These are phyloP conservation scores for Ophiostoma montium DNA, from an alignment of 2,329 filamentous ascomycete species.

Conservation along the genomic window DNA sequence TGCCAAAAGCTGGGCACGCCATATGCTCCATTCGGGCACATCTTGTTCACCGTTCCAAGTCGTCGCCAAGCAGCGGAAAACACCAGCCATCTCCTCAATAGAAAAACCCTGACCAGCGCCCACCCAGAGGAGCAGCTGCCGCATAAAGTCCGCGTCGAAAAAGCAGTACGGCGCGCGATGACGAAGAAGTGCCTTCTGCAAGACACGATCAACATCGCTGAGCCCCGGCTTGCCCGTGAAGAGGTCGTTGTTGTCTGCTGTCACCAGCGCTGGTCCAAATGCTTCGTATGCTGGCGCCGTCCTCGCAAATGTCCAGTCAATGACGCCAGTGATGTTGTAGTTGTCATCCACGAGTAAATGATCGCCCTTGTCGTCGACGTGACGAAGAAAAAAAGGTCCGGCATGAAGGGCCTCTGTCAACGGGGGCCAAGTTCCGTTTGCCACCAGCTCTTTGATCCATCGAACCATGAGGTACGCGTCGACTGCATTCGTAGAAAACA, in stretches of 20 bases:
- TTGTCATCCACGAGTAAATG: slow-evolving; percentile 3
- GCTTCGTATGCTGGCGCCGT: slow-evolving; percentile 22
- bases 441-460: background rate
- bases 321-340: slow-evolving; percentile 1
- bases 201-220: background rate
- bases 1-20: no score
- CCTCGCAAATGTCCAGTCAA: slow-evolving; percentile 19
- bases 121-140: slow-evolving; percentile 4
- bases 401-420: slow-evolving; percentile 20
- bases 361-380: slow-evolving; percentile 6
- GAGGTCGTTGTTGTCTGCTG: background rate
- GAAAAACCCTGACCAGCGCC: slow-evolving; percentile 1
- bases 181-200: background rate
- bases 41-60: no score
- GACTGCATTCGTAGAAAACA: background rate
- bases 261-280: slow-evolving; percentile 17
- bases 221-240: slow-evolving; percentile 1
- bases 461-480: slow-evolving; percentile 3
- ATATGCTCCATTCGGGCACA: no score
- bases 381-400: slow-evolving; percentile 19
- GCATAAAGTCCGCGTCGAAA: slow-evolving; percentile 2
- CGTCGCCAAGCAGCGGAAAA: no score
- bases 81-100: background rate
- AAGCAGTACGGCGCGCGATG: background rate
- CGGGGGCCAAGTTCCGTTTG: background rate